A percentile compares a stretch with the other conserved stretches of the same genome.
These are phyloP conservation scores for Boletellus ananas DNA, from an alignment of 768 basidiomycete species.

Conservation along the genomic window DNA sequence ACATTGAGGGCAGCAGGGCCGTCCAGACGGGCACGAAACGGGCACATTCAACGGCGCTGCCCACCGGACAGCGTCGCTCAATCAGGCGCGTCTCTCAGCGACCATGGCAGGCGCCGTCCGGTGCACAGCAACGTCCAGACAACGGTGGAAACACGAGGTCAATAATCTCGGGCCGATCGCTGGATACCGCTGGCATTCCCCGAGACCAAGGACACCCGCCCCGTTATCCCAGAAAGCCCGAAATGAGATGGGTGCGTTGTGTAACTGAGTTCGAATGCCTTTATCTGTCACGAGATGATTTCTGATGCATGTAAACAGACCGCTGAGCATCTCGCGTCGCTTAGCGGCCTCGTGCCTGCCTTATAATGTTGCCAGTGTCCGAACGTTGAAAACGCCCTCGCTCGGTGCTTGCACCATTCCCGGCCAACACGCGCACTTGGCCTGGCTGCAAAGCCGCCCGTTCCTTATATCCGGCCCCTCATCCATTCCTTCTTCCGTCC, in stretches of 20 bases:
- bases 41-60: slow-evolving; percentile 7
- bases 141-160: slow-evolving; percentile 30
- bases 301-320: slow-evolving; percentile 17
- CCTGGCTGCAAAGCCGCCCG: slow-evolving; percentile 19
- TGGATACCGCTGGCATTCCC: slow-evolving; percentile 10
- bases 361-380: slow-evolving; percentile 29
- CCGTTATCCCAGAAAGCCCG: slow-evolving; percentile 23
- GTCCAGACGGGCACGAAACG: neutral
- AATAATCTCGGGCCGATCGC: slow-evolving; percentile 13
- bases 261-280: slow-evolving; percentile 19
- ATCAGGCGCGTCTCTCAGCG: too few relatives aligned
- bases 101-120: too few relatives aligned
- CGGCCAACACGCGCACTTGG: slow-evolving; percentile 30
- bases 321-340: slow-evolving; percentile 30
- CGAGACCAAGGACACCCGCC: slow-evolving; percentile 7
- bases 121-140: too few relatives aligned
- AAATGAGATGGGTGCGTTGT: slow-evolving; percentile 21
- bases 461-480: slow-evolving; percentile 21
- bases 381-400: slow-evolving; percentile 20
- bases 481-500: neutral
- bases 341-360: slow-evolving; percentile 34
- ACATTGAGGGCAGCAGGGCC: too few relatives aligned
- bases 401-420: slow-evolving; percentile 21
- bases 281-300: slow-evolving; percentile 17
- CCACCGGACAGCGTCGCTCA: too few relatives aligned